Percentiles rank a stretch among this genome's conserved stretches.
Conservation (phyloP, 352 stramenopile genomes). For the Globisporangium viniferum region DNA sequence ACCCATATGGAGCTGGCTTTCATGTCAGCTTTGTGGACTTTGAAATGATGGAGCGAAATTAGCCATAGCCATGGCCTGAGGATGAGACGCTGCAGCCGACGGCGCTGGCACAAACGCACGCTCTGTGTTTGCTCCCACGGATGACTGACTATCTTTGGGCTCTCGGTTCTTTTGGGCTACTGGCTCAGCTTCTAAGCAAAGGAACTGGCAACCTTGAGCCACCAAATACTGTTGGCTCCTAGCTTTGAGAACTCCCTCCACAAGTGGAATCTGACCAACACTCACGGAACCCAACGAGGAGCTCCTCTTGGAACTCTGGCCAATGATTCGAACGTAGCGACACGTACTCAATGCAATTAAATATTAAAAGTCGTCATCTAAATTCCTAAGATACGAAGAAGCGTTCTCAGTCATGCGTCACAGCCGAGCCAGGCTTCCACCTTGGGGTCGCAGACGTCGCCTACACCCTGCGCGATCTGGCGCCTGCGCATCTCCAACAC, state of each 20-base stretch:
- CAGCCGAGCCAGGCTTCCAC: slow-evolving; percentile 35
- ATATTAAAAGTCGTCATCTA: no score
- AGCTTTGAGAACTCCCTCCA: no score
- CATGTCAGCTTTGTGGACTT: background rate
- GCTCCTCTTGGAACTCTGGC: background rate
- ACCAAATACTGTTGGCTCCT: background rate
- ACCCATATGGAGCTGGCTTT: background rate
- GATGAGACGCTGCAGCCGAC: background rate
- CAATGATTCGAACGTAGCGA: no score
- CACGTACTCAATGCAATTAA: no score
- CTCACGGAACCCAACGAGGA: background rate
- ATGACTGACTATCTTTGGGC: background rate
- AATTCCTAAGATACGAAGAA: background rate
- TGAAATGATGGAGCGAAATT: background rate
- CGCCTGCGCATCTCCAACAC: background rate
- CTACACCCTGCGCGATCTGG: slow-evolving; percentile 16
- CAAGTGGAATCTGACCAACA: background rate
- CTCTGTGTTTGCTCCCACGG: background rate
- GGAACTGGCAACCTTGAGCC: no score
- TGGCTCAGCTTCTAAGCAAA: background rate
- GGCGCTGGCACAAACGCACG: background rate
- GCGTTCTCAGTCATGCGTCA: slow-evolving; percentile 1
- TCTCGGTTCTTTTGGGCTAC: background rate
- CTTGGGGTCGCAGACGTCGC: slow-evolving; percentile 20
- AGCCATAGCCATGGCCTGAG: background rate